A percentile compares a stretch with the other conserved stretches of the same genome.
Evolutionary conservation across 2,329 filamentous ascomycete species (phyloP).

Genomic region (Raffaelea arxii): DNA sequence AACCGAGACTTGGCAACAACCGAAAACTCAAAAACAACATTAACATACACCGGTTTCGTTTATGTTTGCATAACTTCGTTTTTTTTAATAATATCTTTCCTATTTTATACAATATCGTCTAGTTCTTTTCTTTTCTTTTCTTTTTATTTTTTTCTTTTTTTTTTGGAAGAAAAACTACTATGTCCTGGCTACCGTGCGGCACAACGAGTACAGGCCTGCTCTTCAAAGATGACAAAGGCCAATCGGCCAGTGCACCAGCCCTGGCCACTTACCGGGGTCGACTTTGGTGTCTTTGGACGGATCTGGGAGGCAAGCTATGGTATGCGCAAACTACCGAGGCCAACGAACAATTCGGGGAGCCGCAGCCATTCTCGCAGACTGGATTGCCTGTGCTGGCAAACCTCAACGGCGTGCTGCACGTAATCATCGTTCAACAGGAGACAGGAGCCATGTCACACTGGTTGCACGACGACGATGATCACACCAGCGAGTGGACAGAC

Average conservation of each 20-base stretch:
- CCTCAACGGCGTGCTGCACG: constrained; percentile 23
- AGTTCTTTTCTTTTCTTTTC: neutral
- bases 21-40: too few relatives aligned
- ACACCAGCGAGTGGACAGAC: constrained; percentile 13
- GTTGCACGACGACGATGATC: constrained; percentile 21
- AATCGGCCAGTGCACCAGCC: constrained; percentile 22
- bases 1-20: too few relatives aligned
- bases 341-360: constrained; percentile 17
- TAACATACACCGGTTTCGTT: too few relatives aligned
- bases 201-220: constrained; percentile 17
- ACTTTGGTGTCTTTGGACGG: constrained; percentile 25
- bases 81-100: too few relatives aligned
- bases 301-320: constrained; percentile 21
- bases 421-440: constrained; percentile 18
- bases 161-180: too few relatives aligned
- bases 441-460: constrained; percentile 21
- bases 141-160: neutral
- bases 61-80: too few relatives aligned
- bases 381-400: constrained; percentile 23
- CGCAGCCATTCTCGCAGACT: constrained; percentile 17
- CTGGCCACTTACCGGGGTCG: constrained; percentile 24
- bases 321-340: constrained; percentile 19
- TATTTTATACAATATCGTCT: too few relatives aligned
- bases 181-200: constrained; percentile 23
- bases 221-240: constrained; percentile 16